Percentiles rank a stretch among this genome's conserved stretches.
Conservation (phyloP, 805 yeast species). For the Kuraishia cidri region DNA sequence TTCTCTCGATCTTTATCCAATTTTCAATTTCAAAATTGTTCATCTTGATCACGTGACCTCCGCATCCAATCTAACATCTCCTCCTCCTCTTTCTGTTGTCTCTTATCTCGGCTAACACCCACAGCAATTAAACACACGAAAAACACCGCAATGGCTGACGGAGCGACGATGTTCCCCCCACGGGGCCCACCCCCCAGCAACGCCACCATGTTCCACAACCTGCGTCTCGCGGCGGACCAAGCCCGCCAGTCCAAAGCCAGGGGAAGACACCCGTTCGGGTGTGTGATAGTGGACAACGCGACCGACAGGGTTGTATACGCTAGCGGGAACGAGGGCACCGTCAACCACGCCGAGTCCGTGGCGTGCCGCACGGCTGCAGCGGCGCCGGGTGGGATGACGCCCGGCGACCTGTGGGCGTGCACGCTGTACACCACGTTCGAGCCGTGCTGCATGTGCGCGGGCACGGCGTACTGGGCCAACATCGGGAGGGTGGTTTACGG, state of each 20-base stretch:
- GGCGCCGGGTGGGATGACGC: constrained; percentile 7
- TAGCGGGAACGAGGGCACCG: constrained; percentile 18
- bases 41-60: no score
- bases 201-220: not conserved
- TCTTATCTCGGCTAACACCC: no score
- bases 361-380: constrained; percentile 13
- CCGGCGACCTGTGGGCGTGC: constrained; percentile 16
- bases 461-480: constrained; percentile 18
- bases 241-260: constrained; percentile 11
- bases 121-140: no score
- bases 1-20: no score
- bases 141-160: no score
- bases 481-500: constrained; percentile 19
- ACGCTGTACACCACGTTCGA: constrained; percentile 20
- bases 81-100: no score
- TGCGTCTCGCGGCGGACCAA: constrained; percentile 7
- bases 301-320: constrained; percentile 11
- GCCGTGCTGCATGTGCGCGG: constrained; percentile 21
- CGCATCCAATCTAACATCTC: no score
- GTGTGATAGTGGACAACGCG: constrained; percentile 13
- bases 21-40: no score
- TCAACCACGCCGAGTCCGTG: constrained; percentile 19
- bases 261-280: constrained; percentile 20
- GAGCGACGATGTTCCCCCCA: constrained; percentile 2
- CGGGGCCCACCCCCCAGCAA: not conserved